Evolutionary conservation across 345 rosid genomes (phyloP).

Genomic region (Ceriops tagal): DNA sequence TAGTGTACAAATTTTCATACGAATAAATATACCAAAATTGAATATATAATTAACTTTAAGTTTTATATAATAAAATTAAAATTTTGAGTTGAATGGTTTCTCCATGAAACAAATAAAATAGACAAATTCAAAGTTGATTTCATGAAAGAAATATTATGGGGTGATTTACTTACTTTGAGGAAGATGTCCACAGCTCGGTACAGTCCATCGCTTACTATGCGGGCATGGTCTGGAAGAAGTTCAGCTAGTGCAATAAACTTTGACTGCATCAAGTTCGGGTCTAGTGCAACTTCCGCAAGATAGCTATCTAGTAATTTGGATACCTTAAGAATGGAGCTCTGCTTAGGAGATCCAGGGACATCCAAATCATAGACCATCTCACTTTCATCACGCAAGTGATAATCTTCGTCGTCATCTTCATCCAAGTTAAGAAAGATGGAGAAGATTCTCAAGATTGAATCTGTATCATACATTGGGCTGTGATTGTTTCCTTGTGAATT

Average conservation of each 20-base stretch:
- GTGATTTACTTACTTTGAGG: slow-evolving; percentile 55
- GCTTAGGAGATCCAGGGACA: slow-evolving; percentile 90
- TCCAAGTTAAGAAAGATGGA: slow-evolving; percentile 83
- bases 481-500: slow-evolving; percentile 52
- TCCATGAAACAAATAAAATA: too few relatives aligned
- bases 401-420: slow-evolving; percentile 71
- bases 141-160: background rate
- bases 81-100: too few relatives aligned
- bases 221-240: slow-evolving; percentile 92
- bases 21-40: too few relatives aligned
- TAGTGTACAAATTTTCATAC: too few relatives aligned
- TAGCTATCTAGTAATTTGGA: slow-evolving; percentile 81
- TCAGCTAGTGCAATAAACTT: slow-evolving; percentile 82
- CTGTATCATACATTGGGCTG: slow-evolving; percentile 66
- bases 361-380: slow-evolving; percentile 88
- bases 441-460: slow-evolving; percentile 77
- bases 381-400: slow-evolving; percentile 59
- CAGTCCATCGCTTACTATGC: slow-evolving; percentile 78
- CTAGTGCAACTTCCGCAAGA: slow-evolving; percentile 92
- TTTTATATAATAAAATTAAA: too few relatives aligned
- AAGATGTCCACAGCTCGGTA: slow-evolving; percentile 90
- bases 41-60: too few relatives aligned
- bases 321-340: slow-evolving; percentile 89
- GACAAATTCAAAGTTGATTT: too few relatives aligned
- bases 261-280: slow-evolving; percentile 62